Evolutionary conservation across 371 early-diverging fungal genomes (phyloP).

Genomic region (Saksenaea vasiformis): DNA sequence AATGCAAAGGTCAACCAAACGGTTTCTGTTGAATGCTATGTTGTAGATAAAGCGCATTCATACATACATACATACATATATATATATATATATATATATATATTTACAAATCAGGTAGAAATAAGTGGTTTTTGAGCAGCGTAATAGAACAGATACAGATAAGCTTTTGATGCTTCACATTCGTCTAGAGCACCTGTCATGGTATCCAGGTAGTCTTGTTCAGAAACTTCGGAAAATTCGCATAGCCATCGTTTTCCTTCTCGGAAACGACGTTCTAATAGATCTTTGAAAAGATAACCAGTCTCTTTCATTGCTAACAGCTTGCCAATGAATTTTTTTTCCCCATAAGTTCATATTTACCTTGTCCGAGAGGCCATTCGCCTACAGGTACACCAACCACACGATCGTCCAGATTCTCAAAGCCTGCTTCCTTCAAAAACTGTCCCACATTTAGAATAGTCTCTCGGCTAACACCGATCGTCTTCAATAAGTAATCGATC

Average conservation of each 20-base stretch:
- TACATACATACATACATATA: not conserved
- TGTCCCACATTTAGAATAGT: constrained; percentile 1
- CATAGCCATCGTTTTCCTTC: constrained; percentile 18
- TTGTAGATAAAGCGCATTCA: not conserved
- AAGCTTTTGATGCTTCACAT: not conserved
- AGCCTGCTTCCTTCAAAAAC: constrained; percentile 11
- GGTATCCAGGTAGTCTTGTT: not conserved
- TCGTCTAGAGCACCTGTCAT: constrained; percentile 13
- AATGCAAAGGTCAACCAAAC: not conserved
- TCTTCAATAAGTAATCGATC: not conserved
- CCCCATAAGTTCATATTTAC: constrained; percentile 6
- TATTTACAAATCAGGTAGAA: not conserved
- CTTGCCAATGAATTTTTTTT: not conserved
- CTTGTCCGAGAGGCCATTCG: constrained; percentile 19
- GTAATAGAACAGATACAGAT: not conserved
- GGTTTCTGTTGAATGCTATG: not conserved
- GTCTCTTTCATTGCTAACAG: constrained; percentile 17
- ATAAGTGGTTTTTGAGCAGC: not conserved
- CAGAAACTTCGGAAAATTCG: constrained; percentile 6
- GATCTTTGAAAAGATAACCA: constrained; percentile 25
- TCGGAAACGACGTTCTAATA: constrained; percentile 16
- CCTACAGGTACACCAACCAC: constrained; percentile 16
- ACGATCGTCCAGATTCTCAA: not conserved
- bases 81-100: not conserved
- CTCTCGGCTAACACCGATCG: not conserved